Percentiles rank a stretch among this genome's conserved stretches.
Evolutionary conservation across 2,329 filamentous ascomycete genomes (phyloP).

Genomic region (Apiospora hydei): DNA sequence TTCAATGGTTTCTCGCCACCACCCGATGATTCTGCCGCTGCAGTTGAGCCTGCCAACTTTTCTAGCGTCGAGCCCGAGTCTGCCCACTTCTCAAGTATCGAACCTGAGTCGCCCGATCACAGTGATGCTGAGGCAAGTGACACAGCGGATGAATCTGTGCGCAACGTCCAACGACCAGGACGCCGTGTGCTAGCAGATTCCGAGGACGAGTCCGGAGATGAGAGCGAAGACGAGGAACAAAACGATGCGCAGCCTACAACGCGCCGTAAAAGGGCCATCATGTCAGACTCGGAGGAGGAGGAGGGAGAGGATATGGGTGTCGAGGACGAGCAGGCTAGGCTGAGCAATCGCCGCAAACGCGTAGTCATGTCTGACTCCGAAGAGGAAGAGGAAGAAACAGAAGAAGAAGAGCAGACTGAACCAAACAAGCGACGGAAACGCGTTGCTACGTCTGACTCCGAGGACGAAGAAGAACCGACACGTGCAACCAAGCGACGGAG

Average conservation of each 20-base stretch:
- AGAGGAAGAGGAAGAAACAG: background rate
- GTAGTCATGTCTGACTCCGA: constrained; percentile 16
- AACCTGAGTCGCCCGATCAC: constrained; percentile 22
- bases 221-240: background rate
- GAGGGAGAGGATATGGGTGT: background rate
- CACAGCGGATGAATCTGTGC: background rate
- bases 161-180: background rate
- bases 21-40: constrained; percentile 30
- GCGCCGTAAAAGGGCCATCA: constrained; percentile 12
- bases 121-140: background rate
- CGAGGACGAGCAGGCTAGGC: background rate
- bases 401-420: background rate
- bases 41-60: constrained; percentile 29
- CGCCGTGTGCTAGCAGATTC: constrained; percentile 15
- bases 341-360: constrained; percentile 14
- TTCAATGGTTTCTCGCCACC: constrained; percentile 38
- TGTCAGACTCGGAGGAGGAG: constrained; percentile 20
- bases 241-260: background rate
- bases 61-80: constrained; percentile 25
- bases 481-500: constrained; percentile 15
- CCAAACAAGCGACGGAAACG: constrained; percentile 10
- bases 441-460: background rate
- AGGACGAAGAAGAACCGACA: background rate
- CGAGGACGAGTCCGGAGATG: constrained; percentile 9
- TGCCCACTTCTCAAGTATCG: constrained; percentile 30